These are phyloP conservation scores for Leptographium procerum DNA, from an alignment of 2,329 filamentous ascomycete genomes.

Conservation along the genomic window DNA sequence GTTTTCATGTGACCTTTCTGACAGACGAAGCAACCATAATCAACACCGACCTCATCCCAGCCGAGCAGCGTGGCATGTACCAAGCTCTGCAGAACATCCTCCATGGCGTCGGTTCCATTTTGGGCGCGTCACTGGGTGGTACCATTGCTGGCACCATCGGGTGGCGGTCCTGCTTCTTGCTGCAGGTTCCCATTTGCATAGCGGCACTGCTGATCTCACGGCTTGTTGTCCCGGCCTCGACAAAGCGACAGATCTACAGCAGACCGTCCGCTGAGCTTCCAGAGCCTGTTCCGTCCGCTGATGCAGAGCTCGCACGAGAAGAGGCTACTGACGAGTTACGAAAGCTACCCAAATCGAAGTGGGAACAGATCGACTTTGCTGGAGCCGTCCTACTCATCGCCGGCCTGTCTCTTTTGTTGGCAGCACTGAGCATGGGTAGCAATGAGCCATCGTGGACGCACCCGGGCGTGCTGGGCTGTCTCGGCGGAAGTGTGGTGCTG, in stretches of 20 bases:
- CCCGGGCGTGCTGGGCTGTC: constrained; percentile 31
- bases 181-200: constrained; percentile 49
- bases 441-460: constrained; percentile 43
- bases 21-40: constrained; percentile 62
- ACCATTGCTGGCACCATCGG: constrained; percentile 52
- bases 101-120: constrained; percentile 54
- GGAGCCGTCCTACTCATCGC: constrained; percentile 46
- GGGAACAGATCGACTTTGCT: constrained; percentile 45
- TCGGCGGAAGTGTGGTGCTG: constrained; percentile 31
- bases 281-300: no score
- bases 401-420: constrained; percentile 45
- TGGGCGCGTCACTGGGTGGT: constrained; percentile 60
- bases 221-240: constrained; percentile 1
- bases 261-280: no score
- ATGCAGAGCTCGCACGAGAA: no score
- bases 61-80: constrained; percentile 61
- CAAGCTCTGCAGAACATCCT: constrained; percentile 64
- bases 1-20: no score
- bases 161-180: constrained; percentile 56
- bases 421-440: constrained; percentile 43
- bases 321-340: no score
- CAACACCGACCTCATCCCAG: constrained; percentile 57
- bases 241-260: no score
- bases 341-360: no score
- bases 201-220: constrained; percentile 29